A percentile compares a stretch with the other conserved stretches of the same genome.
Conservation (phyloP, 352 stramenopile genomes). For the Pythium scleroteichum region DNA sequence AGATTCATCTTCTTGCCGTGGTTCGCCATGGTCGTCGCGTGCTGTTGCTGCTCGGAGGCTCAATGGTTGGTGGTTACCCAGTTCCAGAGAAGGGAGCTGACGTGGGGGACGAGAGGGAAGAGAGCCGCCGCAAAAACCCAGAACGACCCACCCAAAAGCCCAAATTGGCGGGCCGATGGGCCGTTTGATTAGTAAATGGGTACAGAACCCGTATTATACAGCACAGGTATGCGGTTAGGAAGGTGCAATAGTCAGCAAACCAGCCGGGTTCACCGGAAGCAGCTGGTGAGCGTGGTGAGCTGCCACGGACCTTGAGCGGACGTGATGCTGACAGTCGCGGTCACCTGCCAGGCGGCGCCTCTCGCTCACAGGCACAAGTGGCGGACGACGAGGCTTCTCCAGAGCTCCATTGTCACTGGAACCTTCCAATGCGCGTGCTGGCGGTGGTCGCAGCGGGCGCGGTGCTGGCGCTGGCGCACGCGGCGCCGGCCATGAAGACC, state of each 20-base stretch:
- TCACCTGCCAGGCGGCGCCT: not conserved
- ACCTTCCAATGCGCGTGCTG: not conserved
- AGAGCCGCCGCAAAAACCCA: too few species aligned
- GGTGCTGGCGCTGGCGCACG: not conserved
- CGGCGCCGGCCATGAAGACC: conserved; percentile 31
- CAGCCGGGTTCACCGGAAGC: not conserved
- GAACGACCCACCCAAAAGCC: too few species aligned
- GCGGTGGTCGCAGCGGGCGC: not conserved
- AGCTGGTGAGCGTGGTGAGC: conserved; percentile 8
- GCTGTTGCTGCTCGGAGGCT: not conserved
- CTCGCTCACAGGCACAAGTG: too few species aligned
- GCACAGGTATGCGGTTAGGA: too few species aligned
- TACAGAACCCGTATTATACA: too few species aligned
- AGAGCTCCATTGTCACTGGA: too few species aligned
- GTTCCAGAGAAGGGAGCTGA: too few species aligned
- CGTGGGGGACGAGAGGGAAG: too few species aligned
- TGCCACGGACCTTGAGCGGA: not conserved
- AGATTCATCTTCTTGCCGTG: conserved; percentile 72
- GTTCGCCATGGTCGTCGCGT: conserved; percentile 40
- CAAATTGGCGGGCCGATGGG: too few species aligned
- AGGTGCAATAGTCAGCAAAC: not conserved
- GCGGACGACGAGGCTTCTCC: too few species aligned
- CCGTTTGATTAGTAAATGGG: too few species aligned
- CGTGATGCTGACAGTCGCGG: not conserved
- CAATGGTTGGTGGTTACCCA: conserved; percentile 7